phyloP scores from a whole-genome alignment of 768 basidiomycete species.

The Lactifluus piperatus region DNA sequence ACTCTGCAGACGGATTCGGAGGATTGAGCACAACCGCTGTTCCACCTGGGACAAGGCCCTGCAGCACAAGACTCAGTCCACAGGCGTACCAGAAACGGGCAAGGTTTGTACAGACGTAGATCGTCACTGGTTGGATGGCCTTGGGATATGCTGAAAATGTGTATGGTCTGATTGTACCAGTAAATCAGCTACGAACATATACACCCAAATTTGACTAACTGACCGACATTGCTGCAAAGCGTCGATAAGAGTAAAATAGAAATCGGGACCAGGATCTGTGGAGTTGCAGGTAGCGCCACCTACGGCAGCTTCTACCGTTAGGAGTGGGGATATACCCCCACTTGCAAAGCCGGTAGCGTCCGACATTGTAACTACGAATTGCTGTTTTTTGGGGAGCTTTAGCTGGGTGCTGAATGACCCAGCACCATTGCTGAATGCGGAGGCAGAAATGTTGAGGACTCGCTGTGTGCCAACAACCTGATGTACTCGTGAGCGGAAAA shows the following conservation, averaged over 20 bases:
- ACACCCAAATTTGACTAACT: slow-evolving; percentile 12
- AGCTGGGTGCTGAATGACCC: slow-evolving; percentile 45
- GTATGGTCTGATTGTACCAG: neutral
- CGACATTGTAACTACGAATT: slow-evolving; percentile 56
- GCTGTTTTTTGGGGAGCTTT: slow-evolving; percentile 31
- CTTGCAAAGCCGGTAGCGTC: slow-evolving; percentile 61
- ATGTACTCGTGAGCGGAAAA: neutral
- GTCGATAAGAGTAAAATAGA: slow-evolving; percentile 41
- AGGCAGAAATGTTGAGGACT: slow-evolving; percentile 45
- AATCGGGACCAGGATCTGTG: slow-evolving; percentile 35
- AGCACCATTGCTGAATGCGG: slow-evolving; percentile 44
- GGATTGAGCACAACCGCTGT: slow-evolving; percentile 38
- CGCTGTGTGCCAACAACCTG: slow-evolving; percentile 31
- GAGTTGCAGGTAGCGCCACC: slow-evolving; percentile 41
- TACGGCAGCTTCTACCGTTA: slow-evolving; percentile 40
- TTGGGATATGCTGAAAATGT: slow-evolving; percentile 30
- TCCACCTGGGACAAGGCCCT: slow-evolving; percentile 63
- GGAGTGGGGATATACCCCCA: slow-evolving; percentile 46
- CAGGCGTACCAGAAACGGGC: neutral
- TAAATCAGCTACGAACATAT: neutral
- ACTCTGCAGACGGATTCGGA: slow-evolving; percentile 32
- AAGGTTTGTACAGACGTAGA: slow-evolving; percentile 34
- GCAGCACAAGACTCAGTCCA: slow-evolving; percentile 1
- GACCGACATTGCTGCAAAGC: slow-evolving; percentile 58
- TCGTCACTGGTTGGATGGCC: slow-evolving; percentile 46